A percentile compares a stretch with the other conserved stretches of the same genome.
phyloP scores from a whole-genome alignment of 805 yeast species.

The Monosporozyma aquatica region DNA sequence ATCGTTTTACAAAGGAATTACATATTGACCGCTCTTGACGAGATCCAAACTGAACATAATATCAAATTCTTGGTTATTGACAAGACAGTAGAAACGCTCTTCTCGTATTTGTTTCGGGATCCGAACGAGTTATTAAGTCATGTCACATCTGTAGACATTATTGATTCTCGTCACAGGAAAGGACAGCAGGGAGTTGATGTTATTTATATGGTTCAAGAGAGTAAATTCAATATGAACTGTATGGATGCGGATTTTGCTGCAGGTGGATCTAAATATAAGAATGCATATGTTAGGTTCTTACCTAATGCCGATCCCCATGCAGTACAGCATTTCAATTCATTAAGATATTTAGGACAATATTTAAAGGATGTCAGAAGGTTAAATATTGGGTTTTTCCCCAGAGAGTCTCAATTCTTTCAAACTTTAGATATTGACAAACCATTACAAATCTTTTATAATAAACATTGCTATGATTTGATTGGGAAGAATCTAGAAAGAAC shows the following conservation, averaged over 20 bases:
- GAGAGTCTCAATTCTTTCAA: constrained; percentile 57
- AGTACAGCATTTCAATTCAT: constrained; percentile 22
- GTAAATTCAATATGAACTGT: constrained; percentile 61
- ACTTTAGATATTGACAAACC: constrained; percentile 56
- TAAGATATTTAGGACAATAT: constrained; percentile 23
- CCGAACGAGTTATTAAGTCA: constrained; percentile 40
- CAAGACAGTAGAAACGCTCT: constrained; percentile 40
- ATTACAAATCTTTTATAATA: constrained; percentile 64
- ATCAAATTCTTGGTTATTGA: constrained; percentile 51
- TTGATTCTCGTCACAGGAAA: constrained; percentile 49
- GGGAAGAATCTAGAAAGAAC: constrained; percentile 47
- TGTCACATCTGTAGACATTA: constrained; percentile 54
- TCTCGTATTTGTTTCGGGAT: constrained; percentile 37
- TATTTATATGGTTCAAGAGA: constrained; percentile 67
- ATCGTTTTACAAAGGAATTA: constrained; percentile 32
- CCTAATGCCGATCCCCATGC: constrained; percentile 42
- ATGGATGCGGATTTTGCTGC: constrained; percentile 63
- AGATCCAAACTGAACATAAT: constrained; percentile 37
- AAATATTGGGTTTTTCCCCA: constrained; percentile 48
- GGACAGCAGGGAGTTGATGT: constrained; percentile 65
- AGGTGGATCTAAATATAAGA: constrained; percentile 61
- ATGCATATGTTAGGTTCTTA: constrained; percentile 62
- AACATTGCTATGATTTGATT: constrained; percentile 52
- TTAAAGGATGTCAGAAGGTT: constrained; percentile 33
- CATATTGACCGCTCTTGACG: constrained; percentile 32